Percentiles rank a stretch among this genome's conserved stretches.
Conservation (phyloP, 768 basidiomycete genomes). For the Tricholoma flavovirens region DNA sequence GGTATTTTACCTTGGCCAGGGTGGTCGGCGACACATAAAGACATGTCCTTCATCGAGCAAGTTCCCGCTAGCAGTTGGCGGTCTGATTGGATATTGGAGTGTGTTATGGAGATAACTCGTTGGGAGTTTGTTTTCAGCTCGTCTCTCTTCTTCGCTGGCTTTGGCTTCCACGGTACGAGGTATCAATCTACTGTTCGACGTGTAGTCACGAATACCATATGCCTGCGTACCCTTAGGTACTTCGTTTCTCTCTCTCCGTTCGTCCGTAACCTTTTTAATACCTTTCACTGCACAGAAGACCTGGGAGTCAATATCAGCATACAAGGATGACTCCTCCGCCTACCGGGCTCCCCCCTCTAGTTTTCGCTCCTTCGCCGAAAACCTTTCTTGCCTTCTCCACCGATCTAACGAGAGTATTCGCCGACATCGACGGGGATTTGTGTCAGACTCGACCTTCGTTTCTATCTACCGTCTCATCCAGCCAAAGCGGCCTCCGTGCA, state of each 20-base stretch:
- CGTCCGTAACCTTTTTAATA: not conserved
- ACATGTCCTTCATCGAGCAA: slow-evolving; percentile 42
- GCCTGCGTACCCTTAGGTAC: not conserved
- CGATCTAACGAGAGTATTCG: not conserved
- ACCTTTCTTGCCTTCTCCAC: not conserved
- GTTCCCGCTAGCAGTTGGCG: slow-evolving; percentile 41
- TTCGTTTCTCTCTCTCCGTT: not conserved
- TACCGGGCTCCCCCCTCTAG: not conserved
- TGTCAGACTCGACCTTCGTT: not conserved
- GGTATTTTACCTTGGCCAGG: not conserved
- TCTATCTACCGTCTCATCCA: not conserved
- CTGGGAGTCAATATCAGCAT: too few species aligned
- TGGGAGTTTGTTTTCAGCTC: slow-evolving; percentile 38
- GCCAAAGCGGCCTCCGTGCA: too few species aligned
- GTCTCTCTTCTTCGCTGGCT: slow-evolving; percentile 59
- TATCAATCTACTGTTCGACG: slow-evolving; percentile 26
- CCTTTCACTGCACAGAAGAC: not conserved
- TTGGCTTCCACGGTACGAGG: slow-evolving; percentile 53
- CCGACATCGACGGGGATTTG: not conserved
- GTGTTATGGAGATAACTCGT: too few species aligned
- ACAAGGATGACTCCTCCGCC: too few species aligned
- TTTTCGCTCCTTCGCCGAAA: not conserved
- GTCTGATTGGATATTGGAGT: slow-evolving; percentile 4
- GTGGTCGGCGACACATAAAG: slow-evolving; percentile 27
- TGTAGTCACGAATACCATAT: not conserved